Conservation (phyloP, 192 early-diverging fungal genomes). For the Backusella morwellensis region DNA sequence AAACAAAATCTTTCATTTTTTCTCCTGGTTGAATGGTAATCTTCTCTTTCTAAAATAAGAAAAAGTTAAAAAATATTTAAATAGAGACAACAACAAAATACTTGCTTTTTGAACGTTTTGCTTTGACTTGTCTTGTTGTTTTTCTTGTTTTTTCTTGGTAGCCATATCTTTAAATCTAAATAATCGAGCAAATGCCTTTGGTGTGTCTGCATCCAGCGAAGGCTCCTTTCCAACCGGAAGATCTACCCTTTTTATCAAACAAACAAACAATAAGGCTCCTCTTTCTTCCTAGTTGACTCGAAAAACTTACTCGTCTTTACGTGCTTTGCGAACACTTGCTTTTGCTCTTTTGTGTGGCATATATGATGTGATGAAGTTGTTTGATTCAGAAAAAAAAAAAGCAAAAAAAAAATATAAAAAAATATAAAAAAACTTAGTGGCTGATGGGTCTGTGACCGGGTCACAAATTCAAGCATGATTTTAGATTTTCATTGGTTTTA, state of each 20-base stretch:
- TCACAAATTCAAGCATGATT: neutral
- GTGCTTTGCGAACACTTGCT: slow-evolving; percentile 25
- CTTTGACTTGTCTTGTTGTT: slow-evolving; percentile 1
- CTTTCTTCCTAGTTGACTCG: neutral
- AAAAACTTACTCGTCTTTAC: slow-evolving; percentile 16
- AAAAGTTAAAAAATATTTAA: neutral
- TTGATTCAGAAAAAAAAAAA: neutral
- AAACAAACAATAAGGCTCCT: neutral
- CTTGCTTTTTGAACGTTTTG: slow-evolving; percentile 5
- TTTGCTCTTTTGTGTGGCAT: slow-evolving; percentile 36
- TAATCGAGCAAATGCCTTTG: slow-evolving; percentile 40
- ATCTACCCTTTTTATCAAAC: slow-evolving; percentile 22
- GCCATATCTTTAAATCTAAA: slow-evolving; percentile 37
- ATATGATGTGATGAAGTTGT: neutral
- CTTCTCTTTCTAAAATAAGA: slow-evolving; percentile 3
- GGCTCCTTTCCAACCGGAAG: slow-evolving; percentile 35
- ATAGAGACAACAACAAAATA: neutral
- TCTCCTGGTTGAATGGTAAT: slow-evolving; percentile 39
- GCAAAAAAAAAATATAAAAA: neutral
- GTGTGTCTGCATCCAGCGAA: slow-evolving; percentile 31
- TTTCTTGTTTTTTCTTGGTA: slow-evolving; percentile 21
- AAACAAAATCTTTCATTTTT: slow-evolving; percentile 41
- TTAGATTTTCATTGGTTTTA: neutral
- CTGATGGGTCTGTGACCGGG: neutral
- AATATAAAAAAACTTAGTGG: neutral